Evolutionary conservation across 148 eudicot species (phyloP), one percentile per base, ranked within the genome.

Genomic region (Rhododendron simsii): DNA sequence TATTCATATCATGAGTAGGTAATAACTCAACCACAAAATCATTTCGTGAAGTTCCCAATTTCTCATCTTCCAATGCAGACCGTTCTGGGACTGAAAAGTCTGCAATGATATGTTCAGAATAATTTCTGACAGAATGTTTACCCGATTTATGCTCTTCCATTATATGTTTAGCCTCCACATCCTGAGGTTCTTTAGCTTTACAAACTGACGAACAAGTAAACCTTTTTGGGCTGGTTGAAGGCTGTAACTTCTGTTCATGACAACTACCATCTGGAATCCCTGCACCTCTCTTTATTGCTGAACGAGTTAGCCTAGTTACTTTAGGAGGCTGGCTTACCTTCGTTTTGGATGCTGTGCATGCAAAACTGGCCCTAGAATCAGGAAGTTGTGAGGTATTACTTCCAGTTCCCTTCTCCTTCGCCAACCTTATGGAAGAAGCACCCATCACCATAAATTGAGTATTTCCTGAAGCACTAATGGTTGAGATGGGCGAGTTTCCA

Each of bases 141-240:
- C 69, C 80, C 33, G 37, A 78, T 61, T 48, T 81, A 75, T 82
- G 53, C 78, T 44, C 80, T 84, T 86, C 82, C 23, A 84, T 59
- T 84, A 55, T 81, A 81, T 84, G 81, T 79, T 76, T 81, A 75
- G 23, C 67, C 73, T 86, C 85, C 44, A 45, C 33, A 75, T 74
- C 78, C 71, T 84, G 69, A 45, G 41, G 44, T 74, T 81, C 89
- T 74, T 82, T 80, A 51, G 47, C 86, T 84, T 86, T 59, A 23
- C 84, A 51, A 82, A 74, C 87, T 65, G 84, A 76, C 76, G 90
- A 91, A 18, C 91, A 85, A 57, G 93, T 91, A 50, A 90, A 71
- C 84, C 89, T 83, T 78, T 84, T 84, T 30, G 84, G 74, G 61
- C 80, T 84, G 37, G 78, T 84, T 39, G 87, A 53, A 47, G 81